These are phyloP conservation scores for Parietaria judaica DNA, from an alignment of 306 rosid species.

Conservation along the genomic window DNA sequence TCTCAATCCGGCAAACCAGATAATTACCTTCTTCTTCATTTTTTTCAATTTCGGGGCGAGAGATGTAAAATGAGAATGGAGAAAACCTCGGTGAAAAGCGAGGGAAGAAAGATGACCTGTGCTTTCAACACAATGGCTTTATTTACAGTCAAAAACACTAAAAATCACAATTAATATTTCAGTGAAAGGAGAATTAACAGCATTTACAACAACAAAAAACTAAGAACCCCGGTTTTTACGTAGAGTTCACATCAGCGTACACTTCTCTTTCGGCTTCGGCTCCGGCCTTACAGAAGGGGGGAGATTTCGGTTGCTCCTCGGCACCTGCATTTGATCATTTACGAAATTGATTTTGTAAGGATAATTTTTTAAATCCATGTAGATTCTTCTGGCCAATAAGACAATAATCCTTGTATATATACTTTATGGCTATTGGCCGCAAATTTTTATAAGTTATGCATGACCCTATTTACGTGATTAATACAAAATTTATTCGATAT, in stretches of 20 bases:
- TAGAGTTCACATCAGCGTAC: conserved; percentile 70
- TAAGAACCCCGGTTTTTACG: conserved; percentile 22
- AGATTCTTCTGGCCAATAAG: too few species aligned
- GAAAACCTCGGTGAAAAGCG: too few species aligned
- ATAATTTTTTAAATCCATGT: too few species aligned
- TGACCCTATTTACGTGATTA: too few species aligned
- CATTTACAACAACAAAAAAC: conserved; percentile 33
- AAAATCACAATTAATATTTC: conserved; percentile 25
- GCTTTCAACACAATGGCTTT: conserved; percentile 2
- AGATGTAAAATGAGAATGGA: background rate
- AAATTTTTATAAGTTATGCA: too few species aligned
- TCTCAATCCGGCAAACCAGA: too few species aligned
- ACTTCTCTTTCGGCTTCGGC: conserved; percentile 73
- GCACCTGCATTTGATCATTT: conserved; percentile 39
- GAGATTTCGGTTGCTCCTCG: conserved; percentile 40
- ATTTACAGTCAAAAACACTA: conserved; percentile 48
- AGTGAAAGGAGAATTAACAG: conserved; percentile 17
- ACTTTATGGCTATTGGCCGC: too few species aligned
- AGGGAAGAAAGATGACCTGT: background rate
- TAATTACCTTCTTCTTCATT: background rate
- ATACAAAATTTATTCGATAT: background rate
- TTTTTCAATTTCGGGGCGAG: background rate
- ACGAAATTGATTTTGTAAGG: too few species aligned
- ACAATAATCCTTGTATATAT: too few species aligned
- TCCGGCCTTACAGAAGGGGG: conserved; percentile 52